These are phyloP conservation scores for Astragalus membranaceus DNA, from an alignment of 306 rosid genomes.

Conservation along the genomic window DNA sequence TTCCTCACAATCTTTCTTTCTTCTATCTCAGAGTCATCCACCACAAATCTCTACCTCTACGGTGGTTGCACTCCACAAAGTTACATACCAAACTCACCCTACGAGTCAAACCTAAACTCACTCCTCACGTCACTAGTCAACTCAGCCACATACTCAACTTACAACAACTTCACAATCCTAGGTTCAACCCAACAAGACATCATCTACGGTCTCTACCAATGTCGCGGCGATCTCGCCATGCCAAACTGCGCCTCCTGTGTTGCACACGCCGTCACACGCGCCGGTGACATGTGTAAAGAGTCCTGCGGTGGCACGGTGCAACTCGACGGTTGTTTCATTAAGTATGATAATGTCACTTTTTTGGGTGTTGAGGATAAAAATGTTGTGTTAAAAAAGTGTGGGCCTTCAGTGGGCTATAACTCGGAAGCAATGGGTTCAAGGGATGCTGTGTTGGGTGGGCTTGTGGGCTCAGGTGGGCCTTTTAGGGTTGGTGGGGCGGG, in stretches of 20 bases:
- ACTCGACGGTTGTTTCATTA: constrained; percentile 75
- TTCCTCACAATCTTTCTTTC: not conserved
- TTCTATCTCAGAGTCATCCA: constrained; percentile 20
- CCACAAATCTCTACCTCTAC: constrained; percentile 42
- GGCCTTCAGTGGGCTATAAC: constrained; percentile 66
- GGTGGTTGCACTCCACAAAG: constrained; percentile 71
- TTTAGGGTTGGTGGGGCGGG: constrained; percentile 67
- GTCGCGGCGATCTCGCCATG: constrained; percentile 90
- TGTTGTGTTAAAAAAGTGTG: constrained; percentile 71
- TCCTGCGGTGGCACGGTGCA: constrained; percentile 70
- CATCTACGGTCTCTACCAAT: constrained; percentile 76
- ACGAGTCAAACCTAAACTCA: constrained; percentile 63
- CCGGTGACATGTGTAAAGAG: constrained; percentile 43
- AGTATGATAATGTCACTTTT: constrained; percentile 71
- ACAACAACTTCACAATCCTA: constrained; percentile 72
- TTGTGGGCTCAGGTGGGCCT: constrained; percentile 40
- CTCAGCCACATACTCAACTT: constrained; percentile 80
- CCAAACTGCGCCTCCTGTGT: constrained; percentile 83
- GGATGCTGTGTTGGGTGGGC: constrained; percentile 51
- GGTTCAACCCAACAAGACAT: constrained; percentile 52
- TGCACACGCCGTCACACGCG: constrained; percentile 47
- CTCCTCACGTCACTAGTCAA: constrained; percentile 73
- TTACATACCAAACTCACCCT: constrained; percentile 56
- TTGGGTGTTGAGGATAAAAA: constrained; percentile 71
- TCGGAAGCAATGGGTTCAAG: constrained; percentile 38